Evolutionary conservation across 805 yeast species (phyloP), one percentile per base, ranked within the genome.

Genomic region (Geotrichum ghanense): DNA sequence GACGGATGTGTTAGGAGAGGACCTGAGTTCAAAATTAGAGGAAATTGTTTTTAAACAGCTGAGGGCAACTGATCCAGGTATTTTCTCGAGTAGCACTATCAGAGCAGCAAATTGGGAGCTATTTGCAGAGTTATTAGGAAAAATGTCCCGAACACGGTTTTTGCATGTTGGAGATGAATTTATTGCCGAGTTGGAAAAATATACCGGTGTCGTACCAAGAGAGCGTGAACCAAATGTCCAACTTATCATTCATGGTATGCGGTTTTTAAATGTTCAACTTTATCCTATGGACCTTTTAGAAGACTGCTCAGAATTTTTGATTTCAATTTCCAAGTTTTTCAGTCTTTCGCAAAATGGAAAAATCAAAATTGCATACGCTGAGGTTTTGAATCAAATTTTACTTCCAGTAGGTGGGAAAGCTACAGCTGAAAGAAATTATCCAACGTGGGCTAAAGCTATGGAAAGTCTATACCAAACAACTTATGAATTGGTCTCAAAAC

Each of bases 391-490:
- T 47, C 80, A 77, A 45, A 72, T 92, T 22, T 65, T 92, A 2
- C 66, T 87, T 37, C 94, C 97, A 0, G 62, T 92, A 21, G 94
- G 97, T 0, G 90, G 86, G 6, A 71, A 79, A 1, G 71, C 89
- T 25, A 86, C 96, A 0, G 97, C 96, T 0, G 99, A 92, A 60
- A 89, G 87, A 0, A 90, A 92, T 57, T 95, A 90, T 61, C 98
- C 98, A 2, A 78, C 83, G 1, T 92, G 98, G 99, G 79, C 81
- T 0, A 84, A 79, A 37, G 92, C 96, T 0, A 75, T 87, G 46
- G 74, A 74, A 20, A 66, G 70, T 17, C 76, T 90, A 12, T 79
- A 75, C 60, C 63, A 69, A 14, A 75, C 73, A 14, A 72, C 70
- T 37, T 62, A 60, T 47, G 74, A 66, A 43, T 70, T 73, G 67